phyloP scores from a whole-genome alignment of 176 grass and related monocot genomes.

The Themeda triandra region DNA sequence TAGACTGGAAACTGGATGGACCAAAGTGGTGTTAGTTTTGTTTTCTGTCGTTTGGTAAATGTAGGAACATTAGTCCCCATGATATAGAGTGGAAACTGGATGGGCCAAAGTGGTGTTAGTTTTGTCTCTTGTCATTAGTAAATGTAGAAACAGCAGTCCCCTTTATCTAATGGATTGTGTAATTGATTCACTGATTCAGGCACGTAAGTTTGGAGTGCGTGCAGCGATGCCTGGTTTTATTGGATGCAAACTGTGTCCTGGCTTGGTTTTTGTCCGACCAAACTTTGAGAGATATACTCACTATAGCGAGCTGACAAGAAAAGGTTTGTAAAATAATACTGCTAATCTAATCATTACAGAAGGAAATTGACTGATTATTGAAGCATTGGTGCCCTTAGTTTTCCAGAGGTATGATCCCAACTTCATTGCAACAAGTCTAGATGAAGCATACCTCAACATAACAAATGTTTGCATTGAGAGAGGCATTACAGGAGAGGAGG shows the following conservation, averaged over 20 bases:
- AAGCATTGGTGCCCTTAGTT: conserved; percentile 47
- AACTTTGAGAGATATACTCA: conserved; percentile 92
- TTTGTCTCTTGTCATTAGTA: neutral
- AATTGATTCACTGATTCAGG: conserved; percentile 53
- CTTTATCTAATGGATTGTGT: conserved; percentile 6
- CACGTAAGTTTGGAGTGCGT: conserved; percentile 85
- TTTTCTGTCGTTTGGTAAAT: neutral
- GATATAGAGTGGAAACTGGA: neutral
- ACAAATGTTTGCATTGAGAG: conserved; percentile 61
- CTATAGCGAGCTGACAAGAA: conserved; percentile 88
- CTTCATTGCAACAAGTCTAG: conserved; percentile 82
- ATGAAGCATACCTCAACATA: conserved; percentile 89
- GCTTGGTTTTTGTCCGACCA: conserved; percentile 85
- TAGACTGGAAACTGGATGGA: neutral
- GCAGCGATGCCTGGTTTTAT: conserved; percentile 99
- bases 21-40: neutral
- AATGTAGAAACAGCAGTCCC: neutral
- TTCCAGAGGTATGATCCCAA: conserved; percentile 81
- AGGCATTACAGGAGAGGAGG: conserved; percentile 68
- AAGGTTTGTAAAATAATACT: conserved; percentile 52
- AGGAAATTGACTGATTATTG: conserved; percentile 26
- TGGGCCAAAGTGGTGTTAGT: neutral
- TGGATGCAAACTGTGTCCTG: conserved; percentile 81
- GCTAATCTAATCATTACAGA: neutral
- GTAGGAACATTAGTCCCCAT: neutral